Conservation (phyloP, 176 grass and related monocot species). For the Hordeum marinum region DNA sequence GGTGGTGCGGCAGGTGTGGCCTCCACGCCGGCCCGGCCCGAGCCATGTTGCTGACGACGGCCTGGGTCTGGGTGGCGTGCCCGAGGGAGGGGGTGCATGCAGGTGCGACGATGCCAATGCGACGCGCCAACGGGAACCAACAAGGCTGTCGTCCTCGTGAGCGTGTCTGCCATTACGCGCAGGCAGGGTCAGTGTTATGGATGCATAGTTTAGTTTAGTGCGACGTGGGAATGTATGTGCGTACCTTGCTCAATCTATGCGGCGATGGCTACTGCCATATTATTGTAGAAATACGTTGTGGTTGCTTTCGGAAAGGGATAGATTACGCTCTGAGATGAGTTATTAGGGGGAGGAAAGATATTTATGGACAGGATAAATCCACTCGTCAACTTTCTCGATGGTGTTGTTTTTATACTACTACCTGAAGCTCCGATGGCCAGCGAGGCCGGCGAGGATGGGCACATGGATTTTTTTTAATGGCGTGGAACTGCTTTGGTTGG, state of each 20-base stretch:
- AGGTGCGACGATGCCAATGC: constrained; percentile 28
- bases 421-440: background rate
- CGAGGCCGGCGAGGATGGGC: background rate
- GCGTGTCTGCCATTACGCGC: constrained; percentile 6
- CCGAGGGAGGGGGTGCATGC: background rate
- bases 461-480: background rate
- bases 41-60: background rate
- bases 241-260: constrained; percentile 15
- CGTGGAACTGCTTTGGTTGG: background rate
- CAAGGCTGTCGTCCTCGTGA: constrained; percentile 36
- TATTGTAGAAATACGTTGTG: background rate
- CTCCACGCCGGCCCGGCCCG: constrained; percentile 5
- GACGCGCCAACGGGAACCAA: constrained; percentile 21
- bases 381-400: too few relatives aligned
- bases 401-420: too few relatives aligned
- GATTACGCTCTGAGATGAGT: background rate
- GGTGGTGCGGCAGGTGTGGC: constrained; percentile 19
- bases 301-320: background rate
- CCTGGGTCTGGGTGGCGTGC: background rate
- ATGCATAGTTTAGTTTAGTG: background rate
- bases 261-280: background rate
- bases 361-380: background rate
- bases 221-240: constrained; percentile 20
- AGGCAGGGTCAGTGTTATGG: background rate
- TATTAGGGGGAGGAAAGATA: background rate